Conservation (phyloP, 192 early-diverging fungal genomes). For the Coemansia sp. region DNA sequence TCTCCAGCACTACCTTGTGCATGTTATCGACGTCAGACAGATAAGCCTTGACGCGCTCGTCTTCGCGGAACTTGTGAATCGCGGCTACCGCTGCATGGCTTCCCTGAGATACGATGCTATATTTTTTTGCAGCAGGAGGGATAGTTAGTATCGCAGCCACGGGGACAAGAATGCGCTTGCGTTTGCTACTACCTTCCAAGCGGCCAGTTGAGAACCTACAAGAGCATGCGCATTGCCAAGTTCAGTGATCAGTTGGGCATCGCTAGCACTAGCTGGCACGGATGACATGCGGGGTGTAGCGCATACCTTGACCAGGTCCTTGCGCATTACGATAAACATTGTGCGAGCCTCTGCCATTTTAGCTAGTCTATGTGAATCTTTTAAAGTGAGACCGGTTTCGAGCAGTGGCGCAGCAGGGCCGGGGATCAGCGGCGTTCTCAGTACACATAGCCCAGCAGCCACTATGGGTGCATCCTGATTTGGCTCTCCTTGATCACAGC, state of each 20-base stretch:
- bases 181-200: conserved; percentile 60
- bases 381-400: not conserved
- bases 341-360: conserved; percentile 63
- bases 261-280: not conserved
- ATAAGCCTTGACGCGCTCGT: conserved; percentile 63
- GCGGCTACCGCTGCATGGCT: conserved; percentile 69
- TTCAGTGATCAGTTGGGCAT: not conserved
- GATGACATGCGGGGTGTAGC: not conserved
- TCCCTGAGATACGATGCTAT: conserved; percentile 71
- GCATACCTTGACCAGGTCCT: conserved; percentile 70
- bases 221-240: not conserved
- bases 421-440: not conserved
- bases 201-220: conserved; percentile 59
- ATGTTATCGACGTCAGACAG: conserved; percentile 59
- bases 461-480: not conserved
- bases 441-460: not conserved
- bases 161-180: not conserved
- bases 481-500: not conserved
- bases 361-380: not conserved
- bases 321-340: conserved; percentile 78
- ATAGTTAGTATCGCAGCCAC: not conserved
- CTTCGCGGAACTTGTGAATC: conserved; percentile 60
- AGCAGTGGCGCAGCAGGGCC: not conserved
- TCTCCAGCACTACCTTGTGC: conserved; percentile 76
- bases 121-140: not conserved